Conservation (phyloP, 306 rosid species). For the Acacia crassicarpa region DNA sequence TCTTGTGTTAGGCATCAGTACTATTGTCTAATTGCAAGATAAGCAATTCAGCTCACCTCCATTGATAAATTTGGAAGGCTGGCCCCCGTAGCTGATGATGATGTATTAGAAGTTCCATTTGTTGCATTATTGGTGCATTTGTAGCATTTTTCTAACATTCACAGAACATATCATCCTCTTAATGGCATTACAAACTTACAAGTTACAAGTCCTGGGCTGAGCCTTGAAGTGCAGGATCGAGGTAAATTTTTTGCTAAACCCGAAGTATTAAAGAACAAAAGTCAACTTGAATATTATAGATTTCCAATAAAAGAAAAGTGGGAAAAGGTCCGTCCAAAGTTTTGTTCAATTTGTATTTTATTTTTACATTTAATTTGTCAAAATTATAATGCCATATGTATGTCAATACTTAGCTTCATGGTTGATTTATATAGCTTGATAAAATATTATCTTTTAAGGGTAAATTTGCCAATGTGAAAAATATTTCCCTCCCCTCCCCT, state of each 20-base stretch:
- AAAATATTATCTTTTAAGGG: too few relatives aligned
- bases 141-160: constrained; percentile 43
- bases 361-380: too few relatives aligned
- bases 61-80: too few relatives aligned
- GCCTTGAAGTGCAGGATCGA: constrained; percentile 71
- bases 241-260: constrained; percentile 80
- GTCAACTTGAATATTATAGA: constrained; percentile 16
- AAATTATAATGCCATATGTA: too few relatives aligned
- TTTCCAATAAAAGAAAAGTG: constrained; percentile 17
- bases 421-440: too few relatives aligned
- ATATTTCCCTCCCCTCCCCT: too few relatives aligned
- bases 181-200: constrained; percentile 27
- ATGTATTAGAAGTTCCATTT: constrained; percentile 43
- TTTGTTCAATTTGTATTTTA: too few relatives aligned
- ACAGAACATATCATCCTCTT: constrained; percentile 43
- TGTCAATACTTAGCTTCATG: too few relatives aligned
- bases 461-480: too few relatives aligned
- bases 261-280: constrained; percentile 35
- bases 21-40: constrained; percentile 26
- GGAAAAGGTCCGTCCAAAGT: neutral
- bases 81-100: constrained; percentile 34
- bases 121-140: constrained; percentile 7
- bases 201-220: constrained; percentile 75
- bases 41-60: too few relatives aligned
- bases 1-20: neutral